Base-by-base conservation (phyloP, 805 yeast species). In the Teunomyces kruisii region DNA sequence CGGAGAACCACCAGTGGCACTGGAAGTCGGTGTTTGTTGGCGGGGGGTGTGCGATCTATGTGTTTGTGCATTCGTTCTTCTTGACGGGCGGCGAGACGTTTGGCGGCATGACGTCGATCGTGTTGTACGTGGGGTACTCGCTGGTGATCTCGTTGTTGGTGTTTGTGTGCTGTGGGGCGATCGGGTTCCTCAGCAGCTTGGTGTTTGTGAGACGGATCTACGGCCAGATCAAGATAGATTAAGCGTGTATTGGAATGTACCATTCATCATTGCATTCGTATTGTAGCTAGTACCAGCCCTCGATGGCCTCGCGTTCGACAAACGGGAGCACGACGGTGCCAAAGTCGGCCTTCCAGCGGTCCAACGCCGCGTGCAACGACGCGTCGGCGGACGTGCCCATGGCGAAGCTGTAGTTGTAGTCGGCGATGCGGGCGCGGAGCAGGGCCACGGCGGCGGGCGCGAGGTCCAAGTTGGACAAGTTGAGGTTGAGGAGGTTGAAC, bases 1-100 rank as follows among this genome's bases (percentile, higher is more conserved):
- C 88, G 41, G 99, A 94, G 63, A 88, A 94, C 65, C 91, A 95
- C 74, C 82, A 83, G 65, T 94, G 99, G 99, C 97, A 92, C 62
- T 94, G 99, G 99, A 83, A 91, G 65, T 81, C 96, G 3, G 68
- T 88, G 55, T 80, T 86, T 57, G 79, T 89, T 48, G 88, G 96
- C 22, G 97, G 96, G 35, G 95, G 97, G 27, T 85, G 96, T 62
- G 78, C 96, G 0, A 54, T 84, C 43, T 94, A 92, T 63, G 84
- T 91, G 33, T 88, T 90, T 67, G 54, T 88, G 40, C 96, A 94
- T 66, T 83, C 97, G 2, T 70, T 90, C 47, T 71, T 86, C 53
- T 77, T 92, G 57, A 78, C 89, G 17, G 81, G 79, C 50, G 83
- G 86, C 48, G 76, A 75, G 48, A 59, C 56, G 16, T 70, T 91